Conservation (phyloP, 441 rosid genomes). For the Croton laevigatus region DNA sequence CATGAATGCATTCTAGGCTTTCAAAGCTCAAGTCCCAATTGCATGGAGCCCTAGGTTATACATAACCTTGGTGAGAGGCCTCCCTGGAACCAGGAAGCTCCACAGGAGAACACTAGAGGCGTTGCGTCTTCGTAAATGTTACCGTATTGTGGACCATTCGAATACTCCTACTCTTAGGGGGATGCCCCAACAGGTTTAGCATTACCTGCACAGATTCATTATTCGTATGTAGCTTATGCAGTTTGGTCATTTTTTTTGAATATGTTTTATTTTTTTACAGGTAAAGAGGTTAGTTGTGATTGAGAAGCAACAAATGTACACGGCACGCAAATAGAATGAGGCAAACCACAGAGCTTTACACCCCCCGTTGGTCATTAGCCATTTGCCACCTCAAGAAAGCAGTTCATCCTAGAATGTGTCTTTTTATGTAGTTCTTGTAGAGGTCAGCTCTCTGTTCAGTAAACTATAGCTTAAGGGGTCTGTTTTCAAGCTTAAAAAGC, state of each 20-base stretch:
- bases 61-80: slow-evolving; percentile 83
- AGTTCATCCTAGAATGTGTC: slow-evolving; percentile 29
- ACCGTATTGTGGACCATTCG: slow-evolving; percentile 77
- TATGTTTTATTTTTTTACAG: slow-evolving; percentile 26
- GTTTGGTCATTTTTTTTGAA: not conserved
- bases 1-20: slow-evolving; percentile 68
- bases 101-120: slow-evolving; percentile 93
- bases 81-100: slow-evolving; percentile 87
- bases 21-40: slow-evolving; percentile 72
- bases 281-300: slow-evolving; percentile 82
- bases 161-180: slow-evolving; percentile 86
- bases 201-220: not conserved
- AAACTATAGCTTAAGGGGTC: not conserved
- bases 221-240: not conserved
- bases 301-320: slow-evolving; percentile 93
- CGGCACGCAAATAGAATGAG: slow-evolving; percentile 71
- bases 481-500: not conserved
- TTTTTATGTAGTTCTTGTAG: slow-evolving; percentile 8
- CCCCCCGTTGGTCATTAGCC: slow-evolving; percentile 66
- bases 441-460: slow-evolving; percentile 11
- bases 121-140: slow-evolving; percentile 79
- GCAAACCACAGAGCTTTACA: slow-evolving; percentile 58
- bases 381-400: slow-evolving; percentile 40
- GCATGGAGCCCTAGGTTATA: slow-evolving; percentile 78
- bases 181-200: slow-evolving; percentile 83